Base-by-base conservation (phyloP, 768 basidiomycete species). In the Mycena latifolia region DNA sequence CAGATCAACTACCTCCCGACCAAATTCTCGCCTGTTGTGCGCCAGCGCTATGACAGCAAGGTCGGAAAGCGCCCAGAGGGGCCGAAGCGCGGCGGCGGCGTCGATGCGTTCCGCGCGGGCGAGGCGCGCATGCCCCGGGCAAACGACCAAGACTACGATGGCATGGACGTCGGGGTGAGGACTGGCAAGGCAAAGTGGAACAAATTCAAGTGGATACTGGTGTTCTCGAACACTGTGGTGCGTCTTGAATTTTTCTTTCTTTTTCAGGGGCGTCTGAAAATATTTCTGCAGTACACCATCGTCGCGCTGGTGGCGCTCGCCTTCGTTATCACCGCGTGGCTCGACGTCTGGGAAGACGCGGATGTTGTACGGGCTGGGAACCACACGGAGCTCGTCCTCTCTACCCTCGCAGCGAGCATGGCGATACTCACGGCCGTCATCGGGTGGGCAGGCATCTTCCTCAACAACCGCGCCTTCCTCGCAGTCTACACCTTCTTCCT, bases 391-490 rank as follows among this genome's bases (percentile, higher is more conserved):
- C 81, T 90, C 56, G 80, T 87, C 73, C 74, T 89, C 27, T 87
- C 88, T 20, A 90, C 88, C 18, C 66, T 83, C 43, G 88, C 86
- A 2, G 85, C 86, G 1, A 66, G 77, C 12, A 68, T 86, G 61
- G 69, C 64, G 41, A 22, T 91, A 41, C 74, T 92, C 66, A 91
- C 92, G 35, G 85, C 91, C 39, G 70, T 92, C 65, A 80, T 94
- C 67, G 94, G 93, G 59, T 94, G 89, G 87, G 86, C 92, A 27
- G 93, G 93, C 31, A 89, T 94, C 75, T 82, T 95, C 33, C 87
- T 94, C 72, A 95, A 95, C 85, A 93, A 94, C 76, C 92, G 94
- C 80, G 58, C 78, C 85, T 90, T 91, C 81, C 83, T 90, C 53
- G 88, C 88, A 27, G 75, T 86, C 39, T 90, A 89, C 75, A 79